These are phyloP conservation scores for Yamadazyma kanchanaburiensis DNA, from an alignment of 1,139 yeast genomes.

Conservation along the genomic window DNA sequence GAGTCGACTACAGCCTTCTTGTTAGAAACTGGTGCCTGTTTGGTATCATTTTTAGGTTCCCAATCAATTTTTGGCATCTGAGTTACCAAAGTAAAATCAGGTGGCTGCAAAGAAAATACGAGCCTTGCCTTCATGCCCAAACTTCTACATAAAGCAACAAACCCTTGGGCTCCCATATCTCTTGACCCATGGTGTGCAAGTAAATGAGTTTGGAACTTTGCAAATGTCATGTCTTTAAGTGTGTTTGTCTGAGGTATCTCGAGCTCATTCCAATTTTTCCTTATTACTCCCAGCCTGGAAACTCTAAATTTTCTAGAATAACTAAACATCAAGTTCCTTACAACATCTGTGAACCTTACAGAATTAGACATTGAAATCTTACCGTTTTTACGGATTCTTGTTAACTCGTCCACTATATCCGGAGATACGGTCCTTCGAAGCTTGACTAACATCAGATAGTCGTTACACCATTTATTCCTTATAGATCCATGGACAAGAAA, in stretches of 20 bases:
- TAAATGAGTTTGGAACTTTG: conserved; percentile 41
- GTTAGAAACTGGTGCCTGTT: not conserved
- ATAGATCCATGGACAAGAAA: conserved; percentile 64
- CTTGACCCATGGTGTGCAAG: conserved; percentile 59
- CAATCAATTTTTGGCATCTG: conserved; percentile 13
- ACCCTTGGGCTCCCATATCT: conserved; percentile 85
- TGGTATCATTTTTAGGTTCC: not conserved
- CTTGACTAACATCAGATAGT: conserved; percentile 33
- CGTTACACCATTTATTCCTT: conserved; percentile 75
- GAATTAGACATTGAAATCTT: conserved; percentile 48
- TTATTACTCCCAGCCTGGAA: conserved; percentile 39
- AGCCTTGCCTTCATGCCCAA: conserved; percentile 71
- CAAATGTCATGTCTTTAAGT: conserved; percentile 19
- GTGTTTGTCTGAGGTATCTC: conserved; percentile 18
- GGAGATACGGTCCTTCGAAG: conserved; percentile 46
- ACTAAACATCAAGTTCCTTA: conserved; percentile 57
- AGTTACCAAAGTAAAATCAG: conserved; percentile 61
- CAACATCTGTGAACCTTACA: conserved; percentile 69
- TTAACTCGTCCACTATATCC: conserved; percentile 46
- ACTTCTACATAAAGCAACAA: conserved; percentile 70
- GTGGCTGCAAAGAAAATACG: conserved; percentile 82
- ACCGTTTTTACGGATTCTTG: conserved; percentile 22
- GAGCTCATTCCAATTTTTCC: conserved; percentile 62
- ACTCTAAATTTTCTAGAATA: conserved; percentile 63
- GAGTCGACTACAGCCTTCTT: not conserved